phyloP scores from a whole-genome alignment of 495 filamentous ascomycete species.

The Sporormia fimetaria region DNA sequence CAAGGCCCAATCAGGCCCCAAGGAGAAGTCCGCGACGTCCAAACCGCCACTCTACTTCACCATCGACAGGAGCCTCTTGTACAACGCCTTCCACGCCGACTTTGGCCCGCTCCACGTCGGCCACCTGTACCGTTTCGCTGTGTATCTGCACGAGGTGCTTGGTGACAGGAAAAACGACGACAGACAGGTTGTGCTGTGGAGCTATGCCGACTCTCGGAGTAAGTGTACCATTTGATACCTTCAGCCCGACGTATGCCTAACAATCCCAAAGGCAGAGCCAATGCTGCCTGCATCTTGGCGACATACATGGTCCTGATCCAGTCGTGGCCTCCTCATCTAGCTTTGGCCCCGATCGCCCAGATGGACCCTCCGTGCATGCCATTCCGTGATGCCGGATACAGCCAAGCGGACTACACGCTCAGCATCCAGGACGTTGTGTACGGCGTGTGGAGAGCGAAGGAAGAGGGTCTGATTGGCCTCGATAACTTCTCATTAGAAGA shows the following conservation, averaged over 20 bases:
- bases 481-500: constrained; percentile 89
- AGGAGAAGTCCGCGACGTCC: constrained; percentile 38
- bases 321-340: constrained; percentile 93
- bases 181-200: constrained; percentile 86
- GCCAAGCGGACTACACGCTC: constrained; percentile 90
- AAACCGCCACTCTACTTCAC: constrained; percentile 83
- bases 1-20: constrained; percentile 47
- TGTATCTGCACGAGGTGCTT: constrained; percentile 87
- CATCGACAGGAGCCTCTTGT: constrained; percentile 80
- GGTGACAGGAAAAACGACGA: constrained; percentile 76
- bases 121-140: constrained; percentile 89
- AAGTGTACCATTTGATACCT: constrained; percentile 30
- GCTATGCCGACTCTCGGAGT: constrained; percentile 80
- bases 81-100: constrained; percentile 97
- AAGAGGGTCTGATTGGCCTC: constrained; percentile 75
- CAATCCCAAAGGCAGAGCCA: constrained; percentile 55
- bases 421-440: constrained; percentile 97
- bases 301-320: constrained; percentile 99
- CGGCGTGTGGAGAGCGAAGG: constrained; percentile 97
- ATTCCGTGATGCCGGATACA: constrained; percentile 96
- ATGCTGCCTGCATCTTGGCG: constrained; percentile 89
- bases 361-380: constrained; percentile 96
- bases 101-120: constrained; percentile 97
- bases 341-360: constrained; percentile 91
- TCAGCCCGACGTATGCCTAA: constrained; percentile 8